phyloP scores from a whole-genome alignment of 352 stramenopile genomes.

The Phytopythium kandeliae region DNA sequence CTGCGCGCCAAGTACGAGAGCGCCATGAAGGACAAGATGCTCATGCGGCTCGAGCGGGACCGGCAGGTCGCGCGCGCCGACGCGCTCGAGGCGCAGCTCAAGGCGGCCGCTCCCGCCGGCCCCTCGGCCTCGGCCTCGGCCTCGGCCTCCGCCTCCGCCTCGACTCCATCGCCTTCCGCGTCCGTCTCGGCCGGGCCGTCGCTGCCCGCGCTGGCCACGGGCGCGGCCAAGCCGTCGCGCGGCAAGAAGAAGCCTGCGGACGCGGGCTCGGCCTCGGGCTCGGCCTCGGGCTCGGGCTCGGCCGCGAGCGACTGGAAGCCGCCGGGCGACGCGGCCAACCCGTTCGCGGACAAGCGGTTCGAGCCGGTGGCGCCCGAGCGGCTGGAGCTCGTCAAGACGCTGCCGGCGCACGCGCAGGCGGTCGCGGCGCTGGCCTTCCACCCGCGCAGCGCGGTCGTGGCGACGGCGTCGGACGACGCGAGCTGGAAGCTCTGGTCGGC shows the following conservation, averaged over 20 bases:
- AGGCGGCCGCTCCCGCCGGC: slow-evolving; percentile 8
- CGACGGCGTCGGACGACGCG: slow-evolving; percentile 91
- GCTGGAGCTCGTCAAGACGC: slow-evolving; percentile 84
- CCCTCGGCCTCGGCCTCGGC: neutral
- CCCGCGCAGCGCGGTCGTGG: slow-evolving; percentile 90
- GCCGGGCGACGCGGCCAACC: slow-evolving; percentile 61
- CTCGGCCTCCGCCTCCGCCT: too few species aligned
- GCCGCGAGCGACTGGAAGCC: slow-evolving; percentile 29
- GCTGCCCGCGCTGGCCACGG: neutral
- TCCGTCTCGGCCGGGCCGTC: neutral
- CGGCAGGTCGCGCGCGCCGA: slow-evolving; percentile 85
- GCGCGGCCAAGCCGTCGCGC: too few species aligned
- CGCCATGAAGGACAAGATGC: slow-evolving; percentile 97
- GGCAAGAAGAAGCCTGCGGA: slow-evolving; percentile 4
- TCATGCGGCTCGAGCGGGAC: slow-evolving; percentile 93
- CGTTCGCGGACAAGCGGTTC: slow-evolving; percentile 67
- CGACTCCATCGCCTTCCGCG: too few species aligned
- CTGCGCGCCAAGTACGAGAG: slow-evolving; percentile 93
- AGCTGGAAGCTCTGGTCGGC: slow-evolving; percentile 95
- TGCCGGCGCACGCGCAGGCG: slow-evolving; percentile 88
- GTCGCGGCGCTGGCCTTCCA: slow-evolving; percentile 90
- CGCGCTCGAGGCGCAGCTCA: slow-evolving; percentile 86
- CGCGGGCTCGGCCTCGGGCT: too few species aligned
- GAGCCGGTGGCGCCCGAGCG: slow-evolving; percentile 58
- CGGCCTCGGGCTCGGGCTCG: too few species aligned